These are phyloP conservation scores for Apiospora pterosperma DNA, from an alignment of 2,329 filamentous ascomycete genomes.

Conservation along the genomic window DNA sequence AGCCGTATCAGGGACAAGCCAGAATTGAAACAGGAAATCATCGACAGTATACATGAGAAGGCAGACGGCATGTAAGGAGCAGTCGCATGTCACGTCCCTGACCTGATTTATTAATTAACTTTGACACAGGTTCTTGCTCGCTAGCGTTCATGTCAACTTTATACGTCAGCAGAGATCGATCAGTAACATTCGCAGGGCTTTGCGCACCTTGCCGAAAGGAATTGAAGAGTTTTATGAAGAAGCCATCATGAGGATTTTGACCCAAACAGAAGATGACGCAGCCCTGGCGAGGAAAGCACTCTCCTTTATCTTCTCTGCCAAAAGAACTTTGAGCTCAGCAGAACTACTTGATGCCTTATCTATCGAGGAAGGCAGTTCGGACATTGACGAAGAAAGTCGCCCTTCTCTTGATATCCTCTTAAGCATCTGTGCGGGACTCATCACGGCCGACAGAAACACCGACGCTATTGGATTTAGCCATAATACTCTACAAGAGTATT, in stretches of 20 bases:
- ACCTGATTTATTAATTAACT: neutral
- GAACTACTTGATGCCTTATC: neutral
- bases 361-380: neutral
- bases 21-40: neutral
- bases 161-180: neutral
- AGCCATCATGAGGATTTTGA: neutral
- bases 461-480: neutral
- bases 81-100: neutral
- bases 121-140: neutral
- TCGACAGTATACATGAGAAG: neutral
- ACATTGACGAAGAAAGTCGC: neutral
- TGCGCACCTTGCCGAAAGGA: neutral
- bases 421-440: neutral
- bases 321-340: neutral
- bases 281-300: neutral
- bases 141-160: neutral
- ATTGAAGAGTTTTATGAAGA: neutral
- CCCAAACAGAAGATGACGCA: neutral
- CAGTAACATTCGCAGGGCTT: neutral
- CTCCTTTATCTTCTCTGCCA: neutral
- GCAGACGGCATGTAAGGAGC: neutral
- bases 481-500: neutral
- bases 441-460: neutral
- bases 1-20: neutral
- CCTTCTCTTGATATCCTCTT: neutral